These are phyloP conservation scores for Aspergillus carlsbadensis DNA, from an alignment of 495 filamentous ascomycete genomes.

Conservation along the genomic window DNA sequence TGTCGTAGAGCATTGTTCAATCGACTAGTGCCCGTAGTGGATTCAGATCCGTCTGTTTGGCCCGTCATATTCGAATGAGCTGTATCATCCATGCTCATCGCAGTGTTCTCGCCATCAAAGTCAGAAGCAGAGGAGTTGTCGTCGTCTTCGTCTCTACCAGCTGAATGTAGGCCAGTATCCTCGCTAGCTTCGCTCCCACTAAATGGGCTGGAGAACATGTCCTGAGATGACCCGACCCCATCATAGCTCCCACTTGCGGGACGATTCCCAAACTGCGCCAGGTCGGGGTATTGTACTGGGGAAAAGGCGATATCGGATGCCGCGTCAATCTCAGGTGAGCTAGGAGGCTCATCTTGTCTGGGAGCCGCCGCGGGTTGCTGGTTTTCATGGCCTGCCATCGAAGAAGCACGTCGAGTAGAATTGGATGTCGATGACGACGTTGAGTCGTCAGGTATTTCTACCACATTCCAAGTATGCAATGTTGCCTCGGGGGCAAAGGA, in stretches of 20 bases:
- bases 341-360: slow-evolving; percentile 60
- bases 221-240: slow-evolving; percentile 33
- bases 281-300: slow-evolving; percentile 66
- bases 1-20: slow-evolving; percentile 76
- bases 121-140: slow-evolving; percentile 52
- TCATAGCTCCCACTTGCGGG: slow-evolving; percentile 21
- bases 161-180: slow-evolving; percentile 46
- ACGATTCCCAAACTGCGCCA: slow-evolving; percentile 52
- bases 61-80: slow-evolving; percentile 59
- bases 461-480: slow-evolving; percentile 94
- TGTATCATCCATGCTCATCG: slow-evolving; percentile 73
- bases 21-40: slow-evolving; percentile 61
- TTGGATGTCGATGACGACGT: slow-evolving; percentile 80
- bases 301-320: slow-evolving; percentile 60
- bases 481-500: slow-evolving; percentile 98
- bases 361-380: slow-evolving; percentile 38
- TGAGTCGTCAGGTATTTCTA: slow-evolving; percentile 84
- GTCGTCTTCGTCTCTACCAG: slow-evolving; percentile 55
- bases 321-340: slow-evolving; percentile 61
- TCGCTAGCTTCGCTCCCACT: slow-evolving; percentile 64
- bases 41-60: slow-evolving; percentile 54
- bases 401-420: slow-evolving; percentile 68
- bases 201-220: slow-evolving; percentile 76
- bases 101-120: slow-evolving; percentile 70
- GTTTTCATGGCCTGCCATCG: slow-evolving; percentile 48